These are phyloP conservation scores for Phytopythium aichiense DNA, from an alignment of 352 stramenopile species.

Conservation along the genomic window DNA sequence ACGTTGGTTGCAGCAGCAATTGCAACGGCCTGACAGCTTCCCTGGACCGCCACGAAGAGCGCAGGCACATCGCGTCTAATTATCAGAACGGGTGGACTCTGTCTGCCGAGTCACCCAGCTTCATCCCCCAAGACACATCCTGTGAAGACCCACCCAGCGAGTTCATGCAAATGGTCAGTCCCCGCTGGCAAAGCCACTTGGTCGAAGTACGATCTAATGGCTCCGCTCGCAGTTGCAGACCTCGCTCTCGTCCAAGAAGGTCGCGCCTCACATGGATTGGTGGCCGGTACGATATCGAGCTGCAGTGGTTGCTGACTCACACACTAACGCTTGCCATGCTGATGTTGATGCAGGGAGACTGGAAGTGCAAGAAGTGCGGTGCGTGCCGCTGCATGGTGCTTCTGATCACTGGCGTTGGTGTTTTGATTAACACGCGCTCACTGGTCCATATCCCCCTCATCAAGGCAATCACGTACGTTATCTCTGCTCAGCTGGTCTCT, in stretches of 20 bases:
- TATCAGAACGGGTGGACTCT: conserved; percentile 25
- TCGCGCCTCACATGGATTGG: conserved; percentile 73
- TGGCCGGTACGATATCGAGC: conserved; percentile 41
- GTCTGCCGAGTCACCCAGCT: conserved; percentile 36
- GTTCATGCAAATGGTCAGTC: conserved; percentile 26
- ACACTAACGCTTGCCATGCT: not conserved
- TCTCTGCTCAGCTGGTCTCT: not conserved
- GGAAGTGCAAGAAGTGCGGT: conserved; percentile 78
- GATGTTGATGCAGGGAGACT: conserved; percentile 43
- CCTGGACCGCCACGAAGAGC: not conserved
- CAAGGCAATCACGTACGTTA: conserved; percentile 53
- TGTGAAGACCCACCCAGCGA: conserved; percentile 16
- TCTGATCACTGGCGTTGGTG: not conserved
- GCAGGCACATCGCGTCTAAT: not conserved
- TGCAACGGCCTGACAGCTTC: not conserved
- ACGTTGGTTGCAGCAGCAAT: not conserved
- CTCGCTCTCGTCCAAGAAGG: conserved; percentile 30
- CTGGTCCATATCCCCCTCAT: not conserved
- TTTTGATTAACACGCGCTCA: not conserved
- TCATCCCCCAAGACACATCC: conserved; percentile 24
- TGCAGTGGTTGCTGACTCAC: not conserved
- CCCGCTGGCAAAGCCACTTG: not conserved
- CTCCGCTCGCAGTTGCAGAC: conserved; percentile 22
- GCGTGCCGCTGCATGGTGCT: not conserved
- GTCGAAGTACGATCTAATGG: not conserved